phyloP scores from a whole-genome alignment of 345 rosid species.

The Kandelia obovata region DNA sequence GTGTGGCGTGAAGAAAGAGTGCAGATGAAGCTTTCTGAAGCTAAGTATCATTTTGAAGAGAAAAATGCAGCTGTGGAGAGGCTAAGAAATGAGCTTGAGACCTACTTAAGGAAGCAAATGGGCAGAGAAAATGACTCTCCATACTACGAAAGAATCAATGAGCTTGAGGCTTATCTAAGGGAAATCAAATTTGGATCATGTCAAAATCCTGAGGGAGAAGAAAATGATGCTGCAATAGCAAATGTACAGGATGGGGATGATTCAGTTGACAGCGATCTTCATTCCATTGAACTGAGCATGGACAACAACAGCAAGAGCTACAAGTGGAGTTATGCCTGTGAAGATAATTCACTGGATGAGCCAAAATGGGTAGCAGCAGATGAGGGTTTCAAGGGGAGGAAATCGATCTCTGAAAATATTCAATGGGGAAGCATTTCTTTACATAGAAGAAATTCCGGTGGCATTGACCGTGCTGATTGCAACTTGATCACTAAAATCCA shows the following conservation, averaged over 20 bases:
- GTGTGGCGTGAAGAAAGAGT: slow-evolving; percentile 89
- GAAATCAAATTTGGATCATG: slow-evolving; percentile 25
- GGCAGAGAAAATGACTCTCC: slow-evolving; percentile 37
- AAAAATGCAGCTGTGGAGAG: slow-evolving; percentile 72
- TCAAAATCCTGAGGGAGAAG: slow-evolving; percentile 18
- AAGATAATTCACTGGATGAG: slow-evolving; percentile 30
- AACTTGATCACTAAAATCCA: slow-evolving; percentile 29
- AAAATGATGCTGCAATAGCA: slow-evolving; percentile 15
- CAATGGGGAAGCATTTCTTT: slow-evolving; percentile 58
- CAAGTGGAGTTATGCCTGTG: slow-evolving; percentile 74
- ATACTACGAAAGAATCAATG: slow-evolving; percentile 39
- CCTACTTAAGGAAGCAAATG: slow-evolving; percentile 34
- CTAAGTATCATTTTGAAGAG: slow-evolving; percentile 79
- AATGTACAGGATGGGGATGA: slow-evolving; percentile 52
- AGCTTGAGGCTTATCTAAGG: slow-evolving; percentile 54
- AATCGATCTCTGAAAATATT: slow-evolving; percentile 49
- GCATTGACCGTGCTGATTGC: slow-evolving; percentile 18
- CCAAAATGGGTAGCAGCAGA: slow-evolving; percentile 30
- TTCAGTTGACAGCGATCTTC: slow-evolving; percentile 78
- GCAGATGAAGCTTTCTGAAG: slow-evolving; percentile 94
- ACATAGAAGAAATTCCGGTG: slow-evolving; percentile 31
- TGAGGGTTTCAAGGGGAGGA: slow-evolving; percentile 46
- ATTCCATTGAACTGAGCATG: slow-evolving; percentile 91
- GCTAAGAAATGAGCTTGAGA: slow-evolving; percentile 65
- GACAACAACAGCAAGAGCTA: slow-evolving; percentile 59